A percentile compares a stretch with the other conserved stretches of the same genome.
These are phyloP conservation scores for Lasiosphaeriaceae sp. DNA, from an alignment of 495 filamentous ascomycete species.

Conservation along the genomic window DNA sequence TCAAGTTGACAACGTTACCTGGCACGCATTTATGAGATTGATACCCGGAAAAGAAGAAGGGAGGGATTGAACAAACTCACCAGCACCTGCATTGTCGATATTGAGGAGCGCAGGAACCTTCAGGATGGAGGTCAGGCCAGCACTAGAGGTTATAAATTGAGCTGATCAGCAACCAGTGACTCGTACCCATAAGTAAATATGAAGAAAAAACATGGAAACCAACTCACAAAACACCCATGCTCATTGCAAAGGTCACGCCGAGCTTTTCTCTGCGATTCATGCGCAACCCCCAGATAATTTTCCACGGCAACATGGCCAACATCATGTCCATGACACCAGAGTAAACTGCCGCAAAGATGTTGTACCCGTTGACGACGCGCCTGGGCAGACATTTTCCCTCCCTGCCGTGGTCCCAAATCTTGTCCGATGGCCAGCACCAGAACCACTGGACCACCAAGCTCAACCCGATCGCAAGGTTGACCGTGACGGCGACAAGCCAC, in stretches of 20 bases:
- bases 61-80: neutral
- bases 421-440: constrained; percentile 26
- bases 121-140: constrained; percentile 10
- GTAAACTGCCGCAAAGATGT: constrained; percentile 17
- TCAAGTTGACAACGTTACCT: constrained; percentile 7
- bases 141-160: constrained; percentile 5
- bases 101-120: constrained; percentile 8
- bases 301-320: constrained; percentile 29
- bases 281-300: constrained; percentile 20
- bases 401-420: constrained; percentile 12
- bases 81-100: neutral
- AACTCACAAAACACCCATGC: constrained; percentile 22
- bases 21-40: neutral
- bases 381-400: neutral
- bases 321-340: constrained; percentile 30
- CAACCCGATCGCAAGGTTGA: constrained; percentile 22
- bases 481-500: constrained; percentile 23
- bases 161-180: too few species aligned
- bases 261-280: constrained; percentile 28
- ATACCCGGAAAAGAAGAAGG: neutral
- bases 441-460: constrained; percentile 20
- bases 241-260: constrained; percentile 28
- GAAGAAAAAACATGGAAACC: neutral
- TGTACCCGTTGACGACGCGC: constrained; percentile 4
- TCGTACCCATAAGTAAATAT: neutral